Percentiles rank a stretch among this genome's conserved stretches.
These are phyloP conservation scores for Dentipellis fragilis DNA, from an alignment of 768 basidiomycete species.

Conservation along the genomic window DNA sequence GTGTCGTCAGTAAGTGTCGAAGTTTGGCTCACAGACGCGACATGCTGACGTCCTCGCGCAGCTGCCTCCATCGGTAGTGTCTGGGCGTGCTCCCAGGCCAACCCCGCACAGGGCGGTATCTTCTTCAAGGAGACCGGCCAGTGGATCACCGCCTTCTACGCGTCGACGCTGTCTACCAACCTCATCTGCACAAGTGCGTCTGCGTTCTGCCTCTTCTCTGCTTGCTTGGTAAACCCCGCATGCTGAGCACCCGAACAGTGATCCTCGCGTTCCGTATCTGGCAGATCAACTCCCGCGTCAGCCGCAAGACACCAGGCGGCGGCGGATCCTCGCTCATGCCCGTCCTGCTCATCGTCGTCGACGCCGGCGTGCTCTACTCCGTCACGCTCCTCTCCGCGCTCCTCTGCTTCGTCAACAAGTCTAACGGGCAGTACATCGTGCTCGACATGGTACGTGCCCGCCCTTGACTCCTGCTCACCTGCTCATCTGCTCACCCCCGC, in stretches of 20 bases:
- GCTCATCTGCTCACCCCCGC: too few relatives aligned
- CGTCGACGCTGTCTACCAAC: conserved; percentile 1
- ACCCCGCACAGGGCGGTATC: not conserved
- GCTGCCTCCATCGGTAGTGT: not conserved
- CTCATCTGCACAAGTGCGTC: conserved; percentile 2
- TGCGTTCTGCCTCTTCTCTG: too few relatives aligned
- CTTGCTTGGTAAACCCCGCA: too few relatives aligned
- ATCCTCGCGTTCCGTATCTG: not conserved
- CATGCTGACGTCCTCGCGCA: not conserved
- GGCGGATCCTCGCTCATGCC: not conserved
- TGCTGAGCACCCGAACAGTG: not conserved
- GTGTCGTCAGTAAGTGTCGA: conserved; percentile 8
- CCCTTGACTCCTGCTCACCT: not conserved
- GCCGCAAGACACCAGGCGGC: not conserved
- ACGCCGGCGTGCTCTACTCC: conserved; percentile 5
- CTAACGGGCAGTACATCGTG: conserved; percentile 15
- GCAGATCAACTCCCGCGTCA: not conserved
- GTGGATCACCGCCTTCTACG: conserved; percentile 4
- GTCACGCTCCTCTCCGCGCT: conserved; percentile 13
- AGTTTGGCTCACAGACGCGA: not conserved
- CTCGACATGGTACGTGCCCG: conserved; percentile 16
- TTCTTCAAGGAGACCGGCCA: not conserved
- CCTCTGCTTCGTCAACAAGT: conserved; percentile 15
- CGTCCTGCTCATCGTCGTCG: not conserved
- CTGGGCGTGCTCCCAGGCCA: not conserved